Conservation (phyloP, 192 early-diverging fungal genomes). For the Chytriomyces sp. region DNA sequence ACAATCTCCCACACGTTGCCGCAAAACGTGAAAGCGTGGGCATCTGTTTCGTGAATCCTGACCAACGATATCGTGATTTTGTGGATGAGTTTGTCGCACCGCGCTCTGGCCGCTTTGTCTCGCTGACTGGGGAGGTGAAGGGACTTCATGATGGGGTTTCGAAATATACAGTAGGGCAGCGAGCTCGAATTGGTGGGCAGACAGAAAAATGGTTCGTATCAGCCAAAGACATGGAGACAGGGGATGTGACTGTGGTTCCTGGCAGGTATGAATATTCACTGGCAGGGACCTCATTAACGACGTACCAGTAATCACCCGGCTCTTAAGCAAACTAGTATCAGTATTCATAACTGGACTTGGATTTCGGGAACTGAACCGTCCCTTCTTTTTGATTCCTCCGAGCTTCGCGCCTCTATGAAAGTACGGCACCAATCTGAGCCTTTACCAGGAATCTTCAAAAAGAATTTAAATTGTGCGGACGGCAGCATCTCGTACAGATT, state of each 20-base stretch:
- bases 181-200: constrained; percentile 64
- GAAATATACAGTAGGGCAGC: constrained; percentile 82
- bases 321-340: neutral
- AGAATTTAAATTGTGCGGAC: constrained; percentile 30
- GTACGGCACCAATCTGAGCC: neutral
- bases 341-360: constrained; percentile 20
- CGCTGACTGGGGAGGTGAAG: constrained; percentile 35
- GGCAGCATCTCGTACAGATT: constrained; percentile 34
- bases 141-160: constrained; percentile 68
- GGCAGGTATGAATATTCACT: constrained; percentile 54
- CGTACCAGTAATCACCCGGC: constrained; percentile 20
- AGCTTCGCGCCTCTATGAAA: constrained; percentile 33
- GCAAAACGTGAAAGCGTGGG: constrained; percentile 90
- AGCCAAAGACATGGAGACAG: constrained; percentile 61
- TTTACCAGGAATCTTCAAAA: neutral
- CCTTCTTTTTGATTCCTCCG: constrained; percentile 18
- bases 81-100: constrained; percentile 62
- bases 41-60: constrained; percentile 88
- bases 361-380: constrained; percentile 5
- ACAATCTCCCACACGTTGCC: constrained; percentile 60
- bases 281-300: constrained; percentile 14
- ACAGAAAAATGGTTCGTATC: constrained; percentile 76
- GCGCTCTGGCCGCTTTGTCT: constrained; percentile 45
- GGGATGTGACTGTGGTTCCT: constrained; percentile 71
- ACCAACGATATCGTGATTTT: constrained; percentile 79